Conservation (phyloP, 441 rosid species). For the Gossypium davidsonii region DNA sequence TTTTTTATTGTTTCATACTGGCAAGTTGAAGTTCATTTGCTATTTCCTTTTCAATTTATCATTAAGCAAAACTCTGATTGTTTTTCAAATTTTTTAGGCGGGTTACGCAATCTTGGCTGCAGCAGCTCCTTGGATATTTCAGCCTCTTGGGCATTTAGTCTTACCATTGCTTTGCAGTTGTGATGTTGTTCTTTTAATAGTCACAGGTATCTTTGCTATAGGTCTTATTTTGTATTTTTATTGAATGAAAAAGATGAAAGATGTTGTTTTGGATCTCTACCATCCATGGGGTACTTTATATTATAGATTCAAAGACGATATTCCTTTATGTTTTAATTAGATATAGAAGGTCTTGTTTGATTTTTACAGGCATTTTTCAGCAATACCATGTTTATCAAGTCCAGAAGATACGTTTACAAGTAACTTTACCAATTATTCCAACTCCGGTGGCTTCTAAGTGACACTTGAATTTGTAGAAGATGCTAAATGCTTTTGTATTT, state of each 20-base stretch:
- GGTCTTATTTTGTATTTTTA: conserved; percentile 3
- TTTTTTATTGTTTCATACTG: conserved; percentile 59
- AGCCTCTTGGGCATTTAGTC: conserved; percentile 27
- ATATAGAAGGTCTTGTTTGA: conserved; percentile 7
- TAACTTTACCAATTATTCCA: conserved; percentile 18
- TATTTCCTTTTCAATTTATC: conserved; percentile 1
- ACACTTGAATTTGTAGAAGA: conserved; percentile 2
- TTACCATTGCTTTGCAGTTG: conserved; percentile 46
- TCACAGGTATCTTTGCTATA: conserved; percentile 46
- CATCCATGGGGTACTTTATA: background rate
- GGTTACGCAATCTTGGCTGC: conserved; percentile 75
- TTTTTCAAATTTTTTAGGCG: conserved; percentile 38
- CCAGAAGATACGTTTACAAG: conserved; percentile 89
- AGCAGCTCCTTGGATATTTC: conserved; percentile 56
- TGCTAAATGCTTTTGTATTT: conserved; percentile 18
- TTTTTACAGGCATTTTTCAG: conserved; percentile 64
- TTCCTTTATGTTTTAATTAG: conserved; percentile 6
- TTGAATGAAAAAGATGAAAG: background rate
- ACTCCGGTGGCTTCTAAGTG: background rate
- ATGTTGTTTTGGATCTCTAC: conserved; percentile 8
- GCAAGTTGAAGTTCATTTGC: conserved; percentile 35
- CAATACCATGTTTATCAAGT: conserved; percentile 91
- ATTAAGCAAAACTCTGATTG: conserved; percentile 7
- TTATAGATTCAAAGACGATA: background rate
- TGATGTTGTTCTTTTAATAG: conserved; percentile 55